Percentiles rank a stretch among this genome's conserved stretches.
These are phyloP conservation scores for Trichosporon sp. DNA, from an alignment of 1,284 basidiomycete species.

Conservation along the genomic window DNA sequence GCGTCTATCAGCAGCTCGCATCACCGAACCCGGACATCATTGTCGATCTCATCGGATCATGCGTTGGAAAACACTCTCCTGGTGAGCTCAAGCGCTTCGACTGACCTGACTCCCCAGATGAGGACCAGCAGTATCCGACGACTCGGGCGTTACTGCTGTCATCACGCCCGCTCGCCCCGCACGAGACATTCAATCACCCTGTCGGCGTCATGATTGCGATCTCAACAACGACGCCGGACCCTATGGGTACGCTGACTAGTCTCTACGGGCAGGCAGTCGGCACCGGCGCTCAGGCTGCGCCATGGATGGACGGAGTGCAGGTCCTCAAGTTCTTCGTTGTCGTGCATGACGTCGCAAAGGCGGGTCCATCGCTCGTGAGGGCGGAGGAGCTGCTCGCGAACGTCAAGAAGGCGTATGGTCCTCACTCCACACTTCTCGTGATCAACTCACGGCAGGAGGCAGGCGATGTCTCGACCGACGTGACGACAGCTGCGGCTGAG, in stretches of 20 bases:
- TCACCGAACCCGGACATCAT: slow-evolving; percentile 43
- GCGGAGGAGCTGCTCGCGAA: slow-evolving; percentile 37
- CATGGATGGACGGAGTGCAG: slow-evolving; percentile 41
- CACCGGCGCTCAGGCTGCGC: slow-evolving; percentile 30
- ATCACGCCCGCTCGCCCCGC: slow-evolving; percentile 39
- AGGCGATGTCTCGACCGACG: slow-evolving; percentile 27
- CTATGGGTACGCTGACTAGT: slow-evolving; percentile 33
- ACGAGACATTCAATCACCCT: slow-evolving; percentile 49
- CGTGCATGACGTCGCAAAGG: slow-evolving; percentile 44
- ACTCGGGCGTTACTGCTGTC: slow-evolving; percentile 44
- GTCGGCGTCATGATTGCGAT: slow-evolving; percentile 44
- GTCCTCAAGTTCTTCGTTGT: slow-evolving; percentile 46
- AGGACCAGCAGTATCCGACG: slow-evolving; percentile 43
- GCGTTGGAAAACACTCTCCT: slow-evolving; percentile 18
- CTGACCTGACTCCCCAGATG: slow-evolving; percentile 22
- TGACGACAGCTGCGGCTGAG: slow-evolving; percentile 17
- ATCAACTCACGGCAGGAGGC: slow-evolving; percentile 37
- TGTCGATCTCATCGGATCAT: slow-evolving; percentile 38
- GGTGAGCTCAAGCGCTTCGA: background rate
- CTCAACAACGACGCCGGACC: slow-evolving; percentile 41
- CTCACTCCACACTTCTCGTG: slow-evolving; percentile 45
- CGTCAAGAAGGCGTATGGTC: slow-evolving; percentile 46
- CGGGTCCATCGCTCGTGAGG: slow-evolving; percentile 34
- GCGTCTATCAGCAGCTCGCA: slow-evolving; percentile 33
- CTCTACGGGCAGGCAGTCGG: slow-evolving; percentile 32